Evolutionary conservation across 148 eudicot genomes (phyloP).

Genomic region (Dysphania ambrosioides): DNA sequence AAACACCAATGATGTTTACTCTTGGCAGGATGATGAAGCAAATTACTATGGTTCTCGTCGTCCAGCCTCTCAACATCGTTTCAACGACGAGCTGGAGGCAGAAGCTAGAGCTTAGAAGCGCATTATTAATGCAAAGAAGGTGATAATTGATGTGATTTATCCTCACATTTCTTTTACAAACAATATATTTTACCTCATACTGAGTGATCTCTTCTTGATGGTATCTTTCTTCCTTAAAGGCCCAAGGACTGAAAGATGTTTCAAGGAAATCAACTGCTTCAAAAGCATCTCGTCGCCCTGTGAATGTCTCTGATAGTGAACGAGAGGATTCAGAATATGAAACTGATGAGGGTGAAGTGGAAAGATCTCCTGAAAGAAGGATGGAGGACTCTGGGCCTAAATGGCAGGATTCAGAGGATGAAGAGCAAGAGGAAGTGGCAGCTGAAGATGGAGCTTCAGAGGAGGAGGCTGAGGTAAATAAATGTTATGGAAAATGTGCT

Average conservation of each 20-base stretch:
- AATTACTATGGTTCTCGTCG: constrained; percentile 73
- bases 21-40: constrained; percentile 70
- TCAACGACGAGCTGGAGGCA: constrained; percentile 77
- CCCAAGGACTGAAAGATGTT: constrained; percentile 57
- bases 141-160: constrained; percentile 5
- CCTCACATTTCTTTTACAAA: background rate
- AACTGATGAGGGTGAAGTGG: constrained; percentile 90
- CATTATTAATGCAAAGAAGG: constrained; percentile 90
- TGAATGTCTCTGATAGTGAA: constrained; percentile 82
- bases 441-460: constrained; percentile 68
- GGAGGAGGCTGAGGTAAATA: constrained; percentile 82
- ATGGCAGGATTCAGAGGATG: constrained; percentile 73
- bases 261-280: constrained; percentile 52
- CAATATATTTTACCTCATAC: background rate
- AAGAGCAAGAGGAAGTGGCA: constrained; percentile 53
- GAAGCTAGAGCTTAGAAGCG: constrained; percentile 96
- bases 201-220: background rate
- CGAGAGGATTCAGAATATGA: constrained; percentile 95
- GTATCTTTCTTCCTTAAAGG: constrained; percentile 17
- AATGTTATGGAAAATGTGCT: background rate
- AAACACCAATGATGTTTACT: background rate
- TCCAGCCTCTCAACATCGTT: constrained; percentile 60
- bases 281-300: constrained; percentile 74
- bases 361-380: constrained; percentile 52
- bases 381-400: constrained; percentile 67